phyloP scores from a whole-genome alignment of 345 rosid genomes.

The Salix viminalis region DNA sequence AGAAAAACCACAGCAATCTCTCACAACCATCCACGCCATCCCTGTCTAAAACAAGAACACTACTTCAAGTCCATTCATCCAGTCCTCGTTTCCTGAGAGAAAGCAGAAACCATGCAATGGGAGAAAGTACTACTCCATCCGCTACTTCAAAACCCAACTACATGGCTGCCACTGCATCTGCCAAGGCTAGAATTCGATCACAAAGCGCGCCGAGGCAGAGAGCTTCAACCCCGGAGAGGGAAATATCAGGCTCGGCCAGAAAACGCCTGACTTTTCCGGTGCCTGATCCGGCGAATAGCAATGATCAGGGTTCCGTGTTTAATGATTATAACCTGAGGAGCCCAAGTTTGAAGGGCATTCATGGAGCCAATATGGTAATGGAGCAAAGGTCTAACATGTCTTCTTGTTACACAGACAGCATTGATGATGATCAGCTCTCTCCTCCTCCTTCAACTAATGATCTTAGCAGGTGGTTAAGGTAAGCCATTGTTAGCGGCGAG shows the following conservation, averaged over 20 bases:
- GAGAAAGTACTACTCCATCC: not conserved
- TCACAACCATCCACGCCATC: conserved; percentile 15
- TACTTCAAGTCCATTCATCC: conserved; percentile 26
- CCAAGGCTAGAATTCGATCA: conserved; percentile 16
- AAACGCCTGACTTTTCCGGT: conserved; percentile 8
- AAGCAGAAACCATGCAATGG: not conserved
- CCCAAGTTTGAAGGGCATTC: conserved; percentile 6
- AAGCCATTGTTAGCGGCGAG: not conserved
- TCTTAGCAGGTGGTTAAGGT: conserved; percentile 12
- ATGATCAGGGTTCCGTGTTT: not conserved
- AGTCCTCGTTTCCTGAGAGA: conserved; percentile 7
- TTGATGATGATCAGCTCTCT: conserved; percentile 1
- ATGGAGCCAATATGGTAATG: not conserved
- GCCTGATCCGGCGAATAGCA: not conserved
- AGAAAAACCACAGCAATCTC: conserved; percentile 5
- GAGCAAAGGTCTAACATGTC: conserved; percentile 7
- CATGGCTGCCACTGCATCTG: conserved; percentile 21
- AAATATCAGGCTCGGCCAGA: not conserved
- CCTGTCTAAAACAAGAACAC: conserved; percentile 21
- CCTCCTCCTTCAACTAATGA: not conserved
- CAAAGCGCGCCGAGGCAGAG: conserved; percentile 22
- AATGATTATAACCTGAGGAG: not conserved
- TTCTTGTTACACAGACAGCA: conserved; percentile 2
- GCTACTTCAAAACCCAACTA: conserved; percentile 12
- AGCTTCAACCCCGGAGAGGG: conserved; percentile 13